phyloP scores from a whole-genome alignment of 345 rosid genomes.

The Syzygium aqueum region DNA sequence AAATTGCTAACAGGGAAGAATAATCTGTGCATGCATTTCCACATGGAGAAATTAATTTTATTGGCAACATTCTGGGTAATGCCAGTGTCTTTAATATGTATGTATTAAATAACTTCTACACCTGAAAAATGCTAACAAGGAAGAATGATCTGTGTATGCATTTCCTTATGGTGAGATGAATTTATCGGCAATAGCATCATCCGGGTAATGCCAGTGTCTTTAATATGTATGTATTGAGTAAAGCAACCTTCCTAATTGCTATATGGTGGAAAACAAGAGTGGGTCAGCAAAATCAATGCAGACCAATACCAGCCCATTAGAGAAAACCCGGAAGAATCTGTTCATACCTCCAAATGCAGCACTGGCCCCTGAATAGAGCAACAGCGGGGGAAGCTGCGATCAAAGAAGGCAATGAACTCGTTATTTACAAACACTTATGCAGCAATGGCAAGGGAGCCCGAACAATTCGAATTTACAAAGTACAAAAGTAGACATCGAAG shows the following conservation, averaged over 20 bases:
- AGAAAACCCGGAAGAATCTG: background rate
- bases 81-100: background rate
- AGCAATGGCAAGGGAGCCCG: background rate
- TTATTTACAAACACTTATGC: background rate
- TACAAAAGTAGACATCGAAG: background rate
- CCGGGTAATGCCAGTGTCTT: background rate
- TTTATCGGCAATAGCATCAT: background rate
- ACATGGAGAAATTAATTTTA: background rate
- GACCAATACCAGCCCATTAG: background rate
- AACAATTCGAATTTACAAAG: background rate
- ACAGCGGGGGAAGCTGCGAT: slow-evolving; percentile 66
- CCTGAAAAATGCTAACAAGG: too few species aligned
- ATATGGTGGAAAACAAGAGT: background rate
- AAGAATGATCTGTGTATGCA: too few species aligned
- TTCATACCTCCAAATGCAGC: slow-evolving; percentile 86
- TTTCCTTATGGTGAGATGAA: background rate
- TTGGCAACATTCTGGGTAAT: background rate
- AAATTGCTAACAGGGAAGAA: background rate
- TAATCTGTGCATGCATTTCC: background rate
- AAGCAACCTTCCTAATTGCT: background rate
- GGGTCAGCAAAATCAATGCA: background rate
- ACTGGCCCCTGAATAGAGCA: slow-evolving; percentile 62
- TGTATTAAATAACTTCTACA: too few species aligned
- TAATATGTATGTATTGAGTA: background rate
- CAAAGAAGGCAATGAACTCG: background rate